Base-by-base conservation (phyloP, 75 land plant species). In the Picea glauca region DNA sequence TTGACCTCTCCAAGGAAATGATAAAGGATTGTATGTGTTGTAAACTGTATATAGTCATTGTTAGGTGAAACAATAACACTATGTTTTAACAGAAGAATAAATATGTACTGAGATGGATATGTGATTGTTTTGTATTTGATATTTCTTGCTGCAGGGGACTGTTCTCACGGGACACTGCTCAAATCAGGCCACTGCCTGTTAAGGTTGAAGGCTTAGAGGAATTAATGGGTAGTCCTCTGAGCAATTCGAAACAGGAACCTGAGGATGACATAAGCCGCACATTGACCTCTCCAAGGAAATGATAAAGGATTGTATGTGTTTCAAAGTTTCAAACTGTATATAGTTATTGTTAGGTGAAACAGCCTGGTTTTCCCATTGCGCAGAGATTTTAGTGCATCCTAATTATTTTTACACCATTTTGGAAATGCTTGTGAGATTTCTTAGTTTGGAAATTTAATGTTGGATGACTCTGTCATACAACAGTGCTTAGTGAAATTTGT, bases 121-220 rank as follows among this genome's bases (percentile, higher is more conserved):
- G 26, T 26, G 21, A 30, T 56, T 76, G 77, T 76, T 40, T 62
- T 26, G 30, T 63, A 62, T 31, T 21, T 58, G n/a, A n/a, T 12
- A 50, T 50, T 58, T 31, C 7, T 58, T 66, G 43, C 4, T 83
- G 80, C 83, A 89, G 94, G 88, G 75, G 76, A 38, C 76, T 77
- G 77, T 80, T 80, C 59, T n/a, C 74, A 43, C 74, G 74, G 74
- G 74, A 70, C 13, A 40, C n/a, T 43, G 73, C 43, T 70, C 70
- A 75, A 63, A 79, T 74, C 57, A 90, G 92, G 78, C 77, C 88
- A 38, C 92, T 76, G n/a, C 93, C 89, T 13, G 92, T 92, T 75
- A 92, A 92, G 78, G 92, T 90, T 40, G 94, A 92, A 75, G 94
- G 90, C 23, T 90, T 92, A 63, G 88, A 90, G 78, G 88, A 88